Evolutionary conservation across 495 filamentous ascomycete genomes (phyloP).

Genomic region (Tricharina praecox): DNA sequence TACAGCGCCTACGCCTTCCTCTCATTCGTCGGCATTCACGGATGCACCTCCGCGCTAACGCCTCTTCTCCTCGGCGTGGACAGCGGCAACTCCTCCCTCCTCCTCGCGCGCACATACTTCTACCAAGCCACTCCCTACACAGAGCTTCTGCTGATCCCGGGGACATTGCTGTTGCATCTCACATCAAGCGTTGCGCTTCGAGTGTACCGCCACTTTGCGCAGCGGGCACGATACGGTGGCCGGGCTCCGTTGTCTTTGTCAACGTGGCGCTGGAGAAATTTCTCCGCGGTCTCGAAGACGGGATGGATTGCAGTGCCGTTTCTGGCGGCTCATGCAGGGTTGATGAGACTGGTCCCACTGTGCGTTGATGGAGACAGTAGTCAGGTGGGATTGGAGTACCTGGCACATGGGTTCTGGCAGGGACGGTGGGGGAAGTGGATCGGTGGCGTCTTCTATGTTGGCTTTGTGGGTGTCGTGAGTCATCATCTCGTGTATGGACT

Average conservation of each 20-base stretch:
- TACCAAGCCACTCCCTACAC: slow-evolving; percentile 59
- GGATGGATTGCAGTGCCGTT: slow-evolving; percentile 51
- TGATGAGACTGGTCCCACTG: slow-evolving; percentile 56
- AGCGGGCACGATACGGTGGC: slow-evolving; percentile 52
- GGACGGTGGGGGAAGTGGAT: slow-evolving; percentile 40
- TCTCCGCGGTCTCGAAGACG: slow-evolving; percentile 43
- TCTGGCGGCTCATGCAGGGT: slow-evolving; percentile 47
- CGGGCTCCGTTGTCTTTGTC: slow-evolving; percentile 29
- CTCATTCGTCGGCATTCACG: slow-evolving; percentile 57
- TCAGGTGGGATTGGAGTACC: slow-evolving; percentile 61
- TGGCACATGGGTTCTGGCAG: slow-evolving; percentile 69
- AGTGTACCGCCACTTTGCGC: slow-evolving; percentile 48
- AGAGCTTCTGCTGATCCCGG: slow-evolving; percentile 45
- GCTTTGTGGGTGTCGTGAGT: slow-evolving; percentile 49
- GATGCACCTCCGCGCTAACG: slow-evolving; percentile 62
- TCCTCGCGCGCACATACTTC: slow-evolving; percentile 45
- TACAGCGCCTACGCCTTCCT: slow-evolving; percentile 81
- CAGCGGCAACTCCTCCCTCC: slow-evolving; percentile 43
- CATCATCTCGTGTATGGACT: slow-evolving; percentile 70
- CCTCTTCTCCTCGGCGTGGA: slow-evolving; percentile 43
- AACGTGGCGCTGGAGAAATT: slow-evolving; percentile 44
- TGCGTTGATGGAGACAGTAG: slow-evolving; percentile 66
- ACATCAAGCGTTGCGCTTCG: slow-evolving; percentile 58
- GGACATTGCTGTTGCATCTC: slow-evolving; percentile 42
- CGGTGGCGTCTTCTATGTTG: slow-evolving; percentile 43